phyloP scores from a whole-genome alignment of 2,329 filamentous ascomycete species.

The Cytospora piceae region DNA sequence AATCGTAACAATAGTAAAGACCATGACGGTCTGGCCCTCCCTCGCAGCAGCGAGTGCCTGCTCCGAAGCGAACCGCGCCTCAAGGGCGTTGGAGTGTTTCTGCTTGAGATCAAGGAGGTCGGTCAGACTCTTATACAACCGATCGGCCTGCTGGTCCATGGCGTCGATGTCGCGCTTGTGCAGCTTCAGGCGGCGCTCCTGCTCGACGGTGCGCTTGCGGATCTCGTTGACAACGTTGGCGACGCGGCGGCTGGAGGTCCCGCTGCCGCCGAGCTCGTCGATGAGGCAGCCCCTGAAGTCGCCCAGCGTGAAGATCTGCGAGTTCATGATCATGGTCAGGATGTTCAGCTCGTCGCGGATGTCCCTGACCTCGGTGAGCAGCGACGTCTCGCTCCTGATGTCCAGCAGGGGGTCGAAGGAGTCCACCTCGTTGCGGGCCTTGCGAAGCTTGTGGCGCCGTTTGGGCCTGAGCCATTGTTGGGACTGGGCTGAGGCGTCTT shows the following conservation, averaged over 20 bases:
- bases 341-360: slow-evolving; percentile 73
- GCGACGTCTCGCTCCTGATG: slow-evolving; percentile 62
- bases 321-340: slow-evolving; percentile 56
- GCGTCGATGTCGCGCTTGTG: slow-evolving; percentile 63
- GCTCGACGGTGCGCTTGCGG: slow-evolving; percentile 58
- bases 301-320: slow-evolving; percentile 51
- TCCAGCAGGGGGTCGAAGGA: slow-evolving; percentile 61
- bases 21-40: slow-evolving; percentile 49
- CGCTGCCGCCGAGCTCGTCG: slow-evolving; percentile 38
- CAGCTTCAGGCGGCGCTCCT: slow-evolving; percentile 60
- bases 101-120: slow-evolving; percentile 70
- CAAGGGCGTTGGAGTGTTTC: slow-evolving; percentile 69
- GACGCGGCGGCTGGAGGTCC: slow-evolving; percentile 38
- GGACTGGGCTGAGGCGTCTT: slow-evolving; percentile 59
- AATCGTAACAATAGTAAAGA: slow-evolving; percentile 51
- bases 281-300: slow-evolving; percentile 51
- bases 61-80: slow-evolving; percentile 64
- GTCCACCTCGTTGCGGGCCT: slow-evolving; percentile 38
- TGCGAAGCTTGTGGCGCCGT: slow-evolving; percentile 34
- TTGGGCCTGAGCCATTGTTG: slow-evolving; percentile 53
- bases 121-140: slow-evolving; percentile 62
- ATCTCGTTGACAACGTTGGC: slow-evolving; percentile 37
- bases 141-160: slow-evolving; percentile 65
- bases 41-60: slow-evolving; percentile 64
- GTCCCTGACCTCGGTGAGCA: slow-evolving; percentile 67